These are phyloP conservation scores for Diatrype stigma DNA, from an alignment of 2,329 filamentous ascomycete species.

Conservation along the genomic window DNA sequence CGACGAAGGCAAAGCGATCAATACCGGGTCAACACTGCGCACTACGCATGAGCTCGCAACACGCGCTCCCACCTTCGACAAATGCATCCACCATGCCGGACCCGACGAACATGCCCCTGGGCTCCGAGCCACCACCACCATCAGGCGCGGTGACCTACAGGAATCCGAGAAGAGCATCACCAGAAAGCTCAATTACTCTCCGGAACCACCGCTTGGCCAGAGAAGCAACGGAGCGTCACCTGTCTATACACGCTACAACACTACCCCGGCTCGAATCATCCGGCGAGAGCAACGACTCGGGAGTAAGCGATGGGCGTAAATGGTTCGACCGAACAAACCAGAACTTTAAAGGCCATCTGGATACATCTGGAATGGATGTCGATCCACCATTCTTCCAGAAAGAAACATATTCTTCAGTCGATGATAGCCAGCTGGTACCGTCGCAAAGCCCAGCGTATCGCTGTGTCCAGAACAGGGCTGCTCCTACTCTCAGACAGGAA, in stretches of 20 bases:
- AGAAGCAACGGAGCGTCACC: conserved; percentile 31
- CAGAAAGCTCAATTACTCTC: conserved; percentile 44
- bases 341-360: conserved; percentile 40
- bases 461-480: conserved; percentile 16
- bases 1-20: no score
- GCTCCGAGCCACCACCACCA: conserved; percentile 14
- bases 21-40: background rate
- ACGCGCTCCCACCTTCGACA: conserved; percentile 11
- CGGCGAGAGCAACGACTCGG: conserved; percentile 45
- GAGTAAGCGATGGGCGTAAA: conserved; percentile 44
- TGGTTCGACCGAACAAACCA: conserved; percentile 54
- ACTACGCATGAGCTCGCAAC: conserved; percentile 1
- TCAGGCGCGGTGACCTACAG: conserved; percentile 16
- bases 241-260: conserved; percentile 8
- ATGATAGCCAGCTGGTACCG: conserved; percentile 29
- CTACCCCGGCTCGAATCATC: conserved; percentile 39
- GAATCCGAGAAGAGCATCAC: conserved; percentile 35
- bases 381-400: conserved; percentile 55
- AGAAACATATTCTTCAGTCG: conserved; percentile 48
- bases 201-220: conserved; percentile 41
- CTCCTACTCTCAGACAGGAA: conserved; percentile 25
- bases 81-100: conserved; percentile 21
- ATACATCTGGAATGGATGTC: conserved; percentile 45
- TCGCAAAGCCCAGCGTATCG: conserved; percentile 23
- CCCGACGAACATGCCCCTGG: conserved; percentile 18